Conservation (phyloP, 139 green algal species). For the Chlorella sp. region DNA sequence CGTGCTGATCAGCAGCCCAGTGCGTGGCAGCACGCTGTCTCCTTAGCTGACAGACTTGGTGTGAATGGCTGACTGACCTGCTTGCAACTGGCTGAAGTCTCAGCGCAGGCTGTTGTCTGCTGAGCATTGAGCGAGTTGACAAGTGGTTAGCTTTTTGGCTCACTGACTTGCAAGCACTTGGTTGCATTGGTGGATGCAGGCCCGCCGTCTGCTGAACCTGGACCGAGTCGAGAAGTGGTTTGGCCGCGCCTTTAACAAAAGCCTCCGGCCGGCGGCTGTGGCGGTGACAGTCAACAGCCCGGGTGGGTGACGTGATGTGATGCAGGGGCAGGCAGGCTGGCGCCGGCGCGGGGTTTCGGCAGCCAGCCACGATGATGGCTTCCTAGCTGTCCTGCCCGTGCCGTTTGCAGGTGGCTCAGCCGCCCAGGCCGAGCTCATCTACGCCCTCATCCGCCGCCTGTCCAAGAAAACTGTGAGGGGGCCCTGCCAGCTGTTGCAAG, state of each 20-base stretch:
- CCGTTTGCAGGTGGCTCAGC: constrained; percentile 42
- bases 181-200: not conserved
- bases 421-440: constrained; percentile 45
- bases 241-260: constrained; percentile 39
- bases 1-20: too few species aligned
- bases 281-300: constrained; percentile 56
- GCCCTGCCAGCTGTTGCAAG: too few species aligned
- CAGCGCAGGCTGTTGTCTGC: too few species aligned
- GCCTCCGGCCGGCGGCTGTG: constrained; percentile 32
- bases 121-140: too few species aligned
- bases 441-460: constrained; percentile 37
- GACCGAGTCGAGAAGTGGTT: constrained; percentile 53
- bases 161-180: too few species aligned
- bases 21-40: too few species aligned
- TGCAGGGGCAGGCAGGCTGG: too few species aligned
- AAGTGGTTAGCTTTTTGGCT: too few species aligned
- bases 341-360: too few species aligned
- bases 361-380: not conserved
- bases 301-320: not conserved
- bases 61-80: too few species aligned
- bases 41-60: too few species aligned
- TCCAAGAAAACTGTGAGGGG: constrained; percentile 18
- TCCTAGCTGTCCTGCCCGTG: not conserved
- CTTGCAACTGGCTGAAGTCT: too few species aligned
- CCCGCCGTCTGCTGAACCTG: constrained; percentile 38